phyloP scores from a whole-genome alignment of 73 alveolate species.

The Paramecium caudatum region DNA sequence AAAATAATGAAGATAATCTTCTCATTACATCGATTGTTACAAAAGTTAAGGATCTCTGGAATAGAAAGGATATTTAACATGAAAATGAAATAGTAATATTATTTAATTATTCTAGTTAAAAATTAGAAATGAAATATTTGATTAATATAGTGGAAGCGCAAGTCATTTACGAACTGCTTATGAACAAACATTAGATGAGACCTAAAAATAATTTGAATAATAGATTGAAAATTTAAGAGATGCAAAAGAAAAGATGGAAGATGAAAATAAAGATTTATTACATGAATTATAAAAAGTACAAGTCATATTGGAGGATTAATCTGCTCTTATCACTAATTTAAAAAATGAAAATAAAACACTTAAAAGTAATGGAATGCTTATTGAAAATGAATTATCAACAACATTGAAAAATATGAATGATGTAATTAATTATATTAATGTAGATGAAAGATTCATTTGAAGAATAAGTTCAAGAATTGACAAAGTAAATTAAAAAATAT shows the following conservation, averaged over 20 bases:
- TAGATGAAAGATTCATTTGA: conserved; percentile 67
- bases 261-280: conserved; percentile 60
- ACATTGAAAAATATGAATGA: conserved; percentile 68
- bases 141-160: conserved; percentile 70
- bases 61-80: conserved; percentile 64
- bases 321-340: conserved; percentile 38
- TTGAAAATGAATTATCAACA: conserved; percentile 38
- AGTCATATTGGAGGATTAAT: conserved; percentile 58
- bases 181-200: conserved; percentile 62
- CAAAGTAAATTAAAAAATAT: conserved; percentile 11
- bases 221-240: conserved; percentile 55
- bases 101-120: background rate
- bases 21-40: conserved; percentile 46
- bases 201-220: conserved; percentile 65
- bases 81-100: conserved; percentile 47
- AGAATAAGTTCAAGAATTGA: conserved; percentile 43
- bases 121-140: conserved; percentile 61
- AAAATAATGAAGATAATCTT: conserved; percentile 57
- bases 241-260: conserved; percentile 56
- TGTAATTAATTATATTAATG: background rate
- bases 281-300: conserved; percentile 69
- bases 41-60: conserved; percentile 58
- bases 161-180: conserved; percentile 62
- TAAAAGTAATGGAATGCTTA: conserved; percentile 20
- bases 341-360: conserved; percentile 64